These are phyloP conservation scores for Leishmania braziliensis DNA, from an alignment of 208 protist genomes.

Conservation along the genomic window DNA sequence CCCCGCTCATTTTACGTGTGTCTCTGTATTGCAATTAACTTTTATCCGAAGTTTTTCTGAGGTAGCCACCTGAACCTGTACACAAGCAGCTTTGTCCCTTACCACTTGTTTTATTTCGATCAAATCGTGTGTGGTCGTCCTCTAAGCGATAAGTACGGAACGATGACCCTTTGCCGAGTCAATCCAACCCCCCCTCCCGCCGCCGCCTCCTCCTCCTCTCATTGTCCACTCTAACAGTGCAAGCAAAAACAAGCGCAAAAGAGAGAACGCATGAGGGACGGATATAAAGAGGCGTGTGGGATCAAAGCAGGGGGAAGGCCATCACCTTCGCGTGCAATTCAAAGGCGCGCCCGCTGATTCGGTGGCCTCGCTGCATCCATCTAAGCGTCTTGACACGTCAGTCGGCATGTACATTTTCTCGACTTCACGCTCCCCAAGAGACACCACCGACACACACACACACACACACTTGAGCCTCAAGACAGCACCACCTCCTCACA, in stretches of 20 bases:
- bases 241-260: not conserved
- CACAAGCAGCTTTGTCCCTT: not conserved
- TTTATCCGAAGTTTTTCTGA: not conserved
- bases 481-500: not conserved
- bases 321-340: not conserved
- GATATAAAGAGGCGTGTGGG: not conserved
- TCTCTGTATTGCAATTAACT: not conserved
- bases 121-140: not conserved
- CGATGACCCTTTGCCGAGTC: not conserved
- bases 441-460: not conserved
- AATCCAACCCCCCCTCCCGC: not conserved
- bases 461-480: not conserved
- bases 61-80: not conserved
- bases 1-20: not conserved
- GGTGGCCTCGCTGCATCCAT: not conserved
- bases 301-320: not conserved
- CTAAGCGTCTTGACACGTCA: not conserved
- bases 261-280: not conserved
- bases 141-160: not conserved
- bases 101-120: not conserved
- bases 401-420: not conserved
- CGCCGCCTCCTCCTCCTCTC: not conserved
- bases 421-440: not conserved
- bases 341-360: not conserved
- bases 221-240: not conserved